phyloP scores from a whole-genome alignment of 805 yeast species.

The Ogataea sp. region DNA sequence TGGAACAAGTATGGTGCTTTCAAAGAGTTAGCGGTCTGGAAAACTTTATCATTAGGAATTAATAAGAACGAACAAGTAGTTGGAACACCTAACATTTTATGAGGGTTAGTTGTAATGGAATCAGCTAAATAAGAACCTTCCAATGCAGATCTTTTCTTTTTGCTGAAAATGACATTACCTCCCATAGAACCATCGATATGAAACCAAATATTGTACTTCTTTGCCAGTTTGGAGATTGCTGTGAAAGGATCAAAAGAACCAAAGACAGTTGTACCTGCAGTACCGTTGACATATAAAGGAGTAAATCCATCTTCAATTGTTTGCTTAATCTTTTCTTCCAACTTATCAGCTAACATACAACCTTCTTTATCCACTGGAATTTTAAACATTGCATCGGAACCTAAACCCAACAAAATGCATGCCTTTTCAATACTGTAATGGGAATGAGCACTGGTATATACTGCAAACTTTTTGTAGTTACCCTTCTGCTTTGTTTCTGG shows the following conservation, averaged over 20 bases:
- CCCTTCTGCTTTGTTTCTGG: slow-evolving; percentile 69
- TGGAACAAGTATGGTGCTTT: slow-evolving; percentile 80
- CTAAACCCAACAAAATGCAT: slow-evolving; percentile 69
- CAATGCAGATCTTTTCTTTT: slow-evolving; percentile 34
- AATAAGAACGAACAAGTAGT: slow-evolving; percentile 66
- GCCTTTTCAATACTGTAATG: slow-evolving; percentile 80
- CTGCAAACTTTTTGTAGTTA: slow-evolving; percentile 51
- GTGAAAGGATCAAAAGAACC: slow-evolving; percentile 73
- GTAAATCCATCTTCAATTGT: slow-evolving; percentile 47
- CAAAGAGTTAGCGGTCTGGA: slow-evolving; percentile 68
- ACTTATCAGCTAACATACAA: slow-evolving; percentile 39
- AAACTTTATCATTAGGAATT: slow-evolving; percentile 56
- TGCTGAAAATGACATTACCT: slow-evolving; percentile 69
- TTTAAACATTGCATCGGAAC: slow-evolving; percentile 53
- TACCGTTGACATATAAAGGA: slow-evolving; percentile 71
- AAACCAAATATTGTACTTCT: slow-evolving; percentile 55
- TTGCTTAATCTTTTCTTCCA: slow-evolving; percentile 36
- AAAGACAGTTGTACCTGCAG: slow-evolving; percentile 86
- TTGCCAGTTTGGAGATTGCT: slow-evolving; percentile 45
- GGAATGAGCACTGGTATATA: slow-evolving; percentile 63
- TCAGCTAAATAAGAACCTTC: slow-evolving; percentile 60
- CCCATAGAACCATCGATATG: slow-evolving; percentile 93
- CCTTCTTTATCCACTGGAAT: slow-evolving; percentile 53
- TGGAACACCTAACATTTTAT: slow-evolving; percentile 86
- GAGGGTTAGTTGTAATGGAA: slow-evolving; percentile 77